Evolutionary conservation across 2,329 filamentous ascomycete genomes (phyloP).

Genomic region (Fusarium concolor): DNA sequence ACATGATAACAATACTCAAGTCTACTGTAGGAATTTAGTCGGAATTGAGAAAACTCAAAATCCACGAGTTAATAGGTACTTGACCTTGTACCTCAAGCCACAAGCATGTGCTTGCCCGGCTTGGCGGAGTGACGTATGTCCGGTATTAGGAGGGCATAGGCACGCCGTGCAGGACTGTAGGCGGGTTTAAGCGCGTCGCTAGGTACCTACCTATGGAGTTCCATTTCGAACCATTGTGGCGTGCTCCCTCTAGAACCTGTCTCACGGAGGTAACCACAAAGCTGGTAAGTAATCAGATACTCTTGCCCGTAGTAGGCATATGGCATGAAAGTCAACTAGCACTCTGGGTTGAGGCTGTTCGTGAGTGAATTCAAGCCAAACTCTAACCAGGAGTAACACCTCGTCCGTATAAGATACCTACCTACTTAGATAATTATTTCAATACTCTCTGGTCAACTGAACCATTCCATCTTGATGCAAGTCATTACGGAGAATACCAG

Average conservation of each 20-base stretch:
- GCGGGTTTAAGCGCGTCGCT: constrained; percentile 1
- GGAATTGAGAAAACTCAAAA: neutral
- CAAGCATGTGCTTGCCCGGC: constrained; percentile 19
- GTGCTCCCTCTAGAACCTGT: neutral
- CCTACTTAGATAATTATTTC: neutral
- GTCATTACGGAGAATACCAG: neutral
- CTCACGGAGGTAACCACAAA: neutral
- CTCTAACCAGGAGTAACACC: neutral
- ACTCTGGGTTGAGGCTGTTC: too few species aligned
- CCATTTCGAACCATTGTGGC: neutral
- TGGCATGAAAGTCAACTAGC: too few species aligned
- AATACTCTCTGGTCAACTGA: neutral
- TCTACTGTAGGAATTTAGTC: neutral
- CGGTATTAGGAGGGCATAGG: neutral
- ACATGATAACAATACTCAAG: neutral
- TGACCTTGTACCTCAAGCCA: neutral
- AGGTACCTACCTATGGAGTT: constrained; percentile 4
- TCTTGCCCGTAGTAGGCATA: too few species aligned
- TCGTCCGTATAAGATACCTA: too few species aligned
- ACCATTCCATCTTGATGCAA: neutral
- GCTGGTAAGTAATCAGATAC: too few species aligned
- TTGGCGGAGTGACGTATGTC: constrained; percentile 23
- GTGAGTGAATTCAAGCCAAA: neutral
- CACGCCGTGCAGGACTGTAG: neutral
- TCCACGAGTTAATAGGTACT: neutral